phyloP scores from a whole-genome alignment of 208 protist species.

The Spongospora subterranea region DNA sequence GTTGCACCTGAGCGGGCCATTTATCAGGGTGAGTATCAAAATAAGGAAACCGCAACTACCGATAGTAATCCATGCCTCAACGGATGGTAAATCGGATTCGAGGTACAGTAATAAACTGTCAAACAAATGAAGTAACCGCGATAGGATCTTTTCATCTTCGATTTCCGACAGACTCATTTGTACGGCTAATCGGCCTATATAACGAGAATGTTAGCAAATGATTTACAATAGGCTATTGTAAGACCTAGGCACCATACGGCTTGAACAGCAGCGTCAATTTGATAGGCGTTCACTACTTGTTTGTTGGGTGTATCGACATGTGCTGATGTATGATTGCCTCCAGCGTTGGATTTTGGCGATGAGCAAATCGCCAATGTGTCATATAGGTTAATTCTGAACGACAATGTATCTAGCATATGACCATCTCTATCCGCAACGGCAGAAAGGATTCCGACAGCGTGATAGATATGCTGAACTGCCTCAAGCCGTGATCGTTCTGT shows the following conservation, averaged over 20 bases:
- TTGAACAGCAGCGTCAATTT: not conserved
- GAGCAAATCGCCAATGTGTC: not conserved
- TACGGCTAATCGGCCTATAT: not conserved
- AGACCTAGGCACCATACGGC: conserved; percentile 23
- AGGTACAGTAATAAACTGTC: not conserved
- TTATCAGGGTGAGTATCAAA: not conserved
- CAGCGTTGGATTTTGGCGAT: no score
- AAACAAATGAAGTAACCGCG: not conserved
- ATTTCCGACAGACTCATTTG: not conserved
- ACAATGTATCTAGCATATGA: not conserved
- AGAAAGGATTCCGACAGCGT: conserved; percentile 9
- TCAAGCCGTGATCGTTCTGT: conserved; percentile 29
- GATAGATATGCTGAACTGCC: conserved; percentile 34
- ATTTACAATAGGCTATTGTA: not conserved
- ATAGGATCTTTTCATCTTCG: not conserved
- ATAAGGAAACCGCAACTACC: not conserved
- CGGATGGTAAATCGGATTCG: not conserved
- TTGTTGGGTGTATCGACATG: no score
- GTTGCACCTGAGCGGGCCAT: not conserved
- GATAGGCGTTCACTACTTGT: no score
- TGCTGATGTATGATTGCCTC: no score
- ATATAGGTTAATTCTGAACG: conserved; percentile 9
- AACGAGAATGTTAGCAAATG: not conserved
- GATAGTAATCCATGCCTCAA: not conserved
- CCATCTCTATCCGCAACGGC: not conserved